Conservation (phyloP, 2,329 filamentous ascomycete species). For the Ascochyta clinopodiicola region DNA sequence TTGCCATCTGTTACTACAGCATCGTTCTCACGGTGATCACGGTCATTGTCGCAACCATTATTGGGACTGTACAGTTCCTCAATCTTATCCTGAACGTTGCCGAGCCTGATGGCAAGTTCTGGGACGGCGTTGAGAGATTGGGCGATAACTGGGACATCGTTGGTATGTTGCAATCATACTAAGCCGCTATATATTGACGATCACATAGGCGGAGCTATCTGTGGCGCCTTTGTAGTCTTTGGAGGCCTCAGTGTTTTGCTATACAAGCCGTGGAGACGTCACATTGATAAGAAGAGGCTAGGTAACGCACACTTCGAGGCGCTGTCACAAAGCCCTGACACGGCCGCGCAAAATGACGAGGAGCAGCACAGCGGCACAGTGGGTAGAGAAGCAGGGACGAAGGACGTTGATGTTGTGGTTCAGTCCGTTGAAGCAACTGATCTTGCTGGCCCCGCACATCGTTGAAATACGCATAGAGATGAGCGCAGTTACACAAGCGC, state of each 20-base stretch:
- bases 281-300: conserved; percentile 55
- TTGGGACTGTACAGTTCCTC: conserved; percentile 84
- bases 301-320: conserved; percentile 39
- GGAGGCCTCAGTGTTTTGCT: conserved; percentile 74
- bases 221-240: conserved; percentile 80
- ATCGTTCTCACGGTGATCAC: conserved; percentile 85
- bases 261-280: conserved; percentile 80
- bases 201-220: conserved; percentile 70
- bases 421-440: conserved; percentile 26
- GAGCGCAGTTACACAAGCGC: background rate
- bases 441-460: conserved; percentile 21
- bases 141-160: conserved; percentile 48
- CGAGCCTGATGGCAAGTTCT: conserved; percentile 77
- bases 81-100: conserved; percentile 79
- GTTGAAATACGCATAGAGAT: background rate
- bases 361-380: conserved; percentile 1
- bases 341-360: conserved; percentile 13
- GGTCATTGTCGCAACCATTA: conserved; percentile 81
- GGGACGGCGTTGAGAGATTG: conserved; percentile 77
- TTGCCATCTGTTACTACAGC: conserved; percentile 95
- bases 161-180: conserved; percentile 50
- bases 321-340: conserved; percentile 23
- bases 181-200: background rate
- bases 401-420: conserved; percentile 22
- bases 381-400: conserved; percentile 1